phyloP scores from a whole-genome alignment of 2,329 filamentous ascomycete species.

The Colletotrichum musae region DNA sequence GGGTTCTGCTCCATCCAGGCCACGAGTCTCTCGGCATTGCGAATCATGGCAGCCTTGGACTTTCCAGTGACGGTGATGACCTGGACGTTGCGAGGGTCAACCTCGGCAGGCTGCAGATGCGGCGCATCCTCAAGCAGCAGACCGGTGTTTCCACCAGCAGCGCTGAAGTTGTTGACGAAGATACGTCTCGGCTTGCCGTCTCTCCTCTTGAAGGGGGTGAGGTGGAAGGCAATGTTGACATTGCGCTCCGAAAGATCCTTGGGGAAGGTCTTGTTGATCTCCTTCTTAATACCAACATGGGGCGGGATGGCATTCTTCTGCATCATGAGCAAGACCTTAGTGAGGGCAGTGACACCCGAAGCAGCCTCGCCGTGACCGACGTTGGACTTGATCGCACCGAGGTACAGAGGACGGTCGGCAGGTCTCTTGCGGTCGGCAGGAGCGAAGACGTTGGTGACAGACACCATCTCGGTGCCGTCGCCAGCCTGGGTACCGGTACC shows the following conservation, averaged over 20 bases:
- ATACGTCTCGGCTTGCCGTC: slow-evolving; percentile 63
- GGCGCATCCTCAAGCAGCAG: slow-evolving; percentile 76
- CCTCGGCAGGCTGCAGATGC: slow-evolving; percentile 57
- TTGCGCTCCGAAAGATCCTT: slow-evolving; percentile 70
- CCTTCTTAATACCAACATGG: slow-evolving; percentile 76
- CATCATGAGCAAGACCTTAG: slow-evolving; percentile 77
- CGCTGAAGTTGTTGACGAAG: slow-evolving; percentile 79
- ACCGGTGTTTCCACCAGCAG: slow-evolving; percentile 80
- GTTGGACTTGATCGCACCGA: slow-evolving; percentile 76
- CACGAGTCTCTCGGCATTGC: slow-evolving; percentile 70
- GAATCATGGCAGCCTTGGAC: slow-evolving; percentile 68
- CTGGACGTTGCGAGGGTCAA: slow-evolving; percentile 70
- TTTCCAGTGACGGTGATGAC: slow-evolving; percentile 73
- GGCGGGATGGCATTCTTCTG: slow-evolving; percentile 74
- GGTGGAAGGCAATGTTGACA: slow-evolving; percentile 70
- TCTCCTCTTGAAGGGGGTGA: slow-evolving; percentile 64
- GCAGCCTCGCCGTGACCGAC: slow-evolving; percentile 75
- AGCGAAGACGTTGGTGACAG: slow-evolving; percentile 73
- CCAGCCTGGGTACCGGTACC: slow-evolving; percentile 90
- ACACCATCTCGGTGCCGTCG: slow-evolving; percentile 86
- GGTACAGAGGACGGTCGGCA: slow-evolving; percentile 67
- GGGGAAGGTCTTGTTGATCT: slow-evolving; percentile 73
- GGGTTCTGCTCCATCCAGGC: slow-evolving; percentile 67
- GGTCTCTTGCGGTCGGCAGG: slow-evolving; percentile 62
- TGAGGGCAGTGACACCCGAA: slow-evolving; percentile 72